Base-by-base conservation (phyloP, 352 stramenopile species). In the Phytophthora sp. region DNA sequence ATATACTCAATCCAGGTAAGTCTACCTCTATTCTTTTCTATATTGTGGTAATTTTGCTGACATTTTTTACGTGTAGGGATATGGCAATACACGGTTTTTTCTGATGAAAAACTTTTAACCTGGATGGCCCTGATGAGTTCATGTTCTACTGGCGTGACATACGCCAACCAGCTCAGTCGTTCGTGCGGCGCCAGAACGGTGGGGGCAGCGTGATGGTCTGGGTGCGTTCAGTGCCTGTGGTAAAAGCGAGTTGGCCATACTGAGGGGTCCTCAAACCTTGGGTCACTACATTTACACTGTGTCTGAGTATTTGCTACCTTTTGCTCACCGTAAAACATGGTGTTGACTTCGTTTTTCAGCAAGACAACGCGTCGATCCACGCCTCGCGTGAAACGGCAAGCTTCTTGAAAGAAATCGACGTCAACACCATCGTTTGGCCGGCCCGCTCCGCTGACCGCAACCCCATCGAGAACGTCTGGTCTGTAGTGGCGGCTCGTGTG, bases 391-490 rank as follows among this genome's bases (percentile, higher is more conserved):
- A 63, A 29, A 55, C 55, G 20, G 47, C 27, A 21, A 7, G 7
- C 1, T 63, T 49, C 26, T 57, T 52, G 46, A 26, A 44, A 13
- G 35, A 65, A 44, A 51, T 36, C 7, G 18, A 59, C 7, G 27
- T 59, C 27, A 66, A 54, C 38, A 46, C 39, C 27, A 61, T 67
- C 50, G 29, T 27, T 6, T 61, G 23, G 58, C 30, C 39, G 20
- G 15, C 39, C 5, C n/a, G 38, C 5, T 55, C 38, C 4, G 39
- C 58, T 39, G 33, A 39, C 33, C 20, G 21, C 6, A 66, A 66
- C 47, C 30, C 45, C 8, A 57, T 57, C 45, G 54, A 57, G 44
- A 63, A 63, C 56, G 23, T 56, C 6, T 65, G 58, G 58, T 53
- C 58, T 4, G 47, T 41, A 8, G 21, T 60, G 21, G 41, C 47